phyloP scores from a whole-genome alignment of 164 flowering plant species.

The Aristolochia californica region DNA sequence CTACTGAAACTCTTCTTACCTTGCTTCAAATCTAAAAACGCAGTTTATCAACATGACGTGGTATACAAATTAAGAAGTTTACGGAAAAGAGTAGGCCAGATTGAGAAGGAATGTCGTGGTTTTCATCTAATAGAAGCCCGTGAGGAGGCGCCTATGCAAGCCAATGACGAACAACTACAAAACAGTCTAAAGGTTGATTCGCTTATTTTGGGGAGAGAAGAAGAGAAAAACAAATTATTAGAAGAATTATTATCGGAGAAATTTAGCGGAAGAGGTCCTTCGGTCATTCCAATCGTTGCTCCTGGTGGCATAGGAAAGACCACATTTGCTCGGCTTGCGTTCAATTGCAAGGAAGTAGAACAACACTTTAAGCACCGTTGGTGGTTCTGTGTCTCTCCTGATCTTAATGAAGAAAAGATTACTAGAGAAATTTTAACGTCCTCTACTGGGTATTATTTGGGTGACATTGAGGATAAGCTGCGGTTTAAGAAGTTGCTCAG shows the following conservation, averaged over 20 bases:
- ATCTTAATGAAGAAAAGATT: neutral
- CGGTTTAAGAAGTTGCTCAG: neutral
- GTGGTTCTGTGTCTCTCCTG: constrained; percentile 5
- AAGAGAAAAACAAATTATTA: neutral
- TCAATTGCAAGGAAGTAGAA: neutral
- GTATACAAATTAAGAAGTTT: neutral
- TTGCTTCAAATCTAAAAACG: neutral
- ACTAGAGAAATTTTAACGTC: neutral
- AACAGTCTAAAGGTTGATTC: neutral
- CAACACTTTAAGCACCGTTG: neutral
- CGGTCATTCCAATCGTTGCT: constrained; percentile 9
- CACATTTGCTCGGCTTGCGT: constrained; percentile 5
- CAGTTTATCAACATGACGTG: neutral
- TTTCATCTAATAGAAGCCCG: too few species aligned
- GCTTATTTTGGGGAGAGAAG: constrained; percentile 1
- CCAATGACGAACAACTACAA: too few species aligned
- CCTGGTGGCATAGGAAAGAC: constrained; percentile 10
- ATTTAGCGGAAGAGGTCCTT: neutral
- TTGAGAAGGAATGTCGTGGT: neutral
- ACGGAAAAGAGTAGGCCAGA: neutral
- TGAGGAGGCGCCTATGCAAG: too few species aligned
- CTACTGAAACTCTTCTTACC: neutral
- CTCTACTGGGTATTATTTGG: neutral
- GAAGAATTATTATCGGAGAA: neutral
- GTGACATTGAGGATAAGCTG: neutral